These are phyloP conservation scores for Suillus alpinus DNA, from an alignment of 768 basidiomycete species.

Conservation along the genomic window DNA sequence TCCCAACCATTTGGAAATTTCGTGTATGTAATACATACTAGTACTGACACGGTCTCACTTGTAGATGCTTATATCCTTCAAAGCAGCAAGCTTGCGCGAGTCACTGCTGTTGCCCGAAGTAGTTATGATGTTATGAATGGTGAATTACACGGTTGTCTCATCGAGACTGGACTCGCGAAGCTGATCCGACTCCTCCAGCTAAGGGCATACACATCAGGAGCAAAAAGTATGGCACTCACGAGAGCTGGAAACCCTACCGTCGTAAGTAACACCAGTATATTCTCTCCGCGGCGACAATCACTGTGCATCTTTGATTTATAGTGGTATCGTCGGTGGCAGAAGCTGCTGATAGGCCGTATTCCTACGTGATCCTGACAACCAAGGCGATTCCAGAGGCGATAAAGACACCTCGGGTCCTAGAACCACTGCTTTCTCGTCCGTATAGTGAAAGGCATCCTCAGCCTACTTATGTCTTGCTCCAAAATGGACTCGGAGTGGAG, in stretches of 20 bases:
- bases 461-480: constrained; percentile 42
- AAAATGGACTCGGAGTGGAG: constrained; percentile 72
- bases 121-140: constrained; percentile 52
- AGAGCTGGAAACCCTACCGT: constrained; percentile 1
- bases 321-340: constrained; percentile 58
- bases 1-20: not conserved
- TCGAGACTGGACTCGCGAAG: not conserved
- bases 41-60: not conserved
- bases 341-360: constrained; percentile 59
- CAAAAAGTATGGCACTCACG: not conserved
- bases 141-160: not conserved
- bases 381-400: constrained; percentile 69
- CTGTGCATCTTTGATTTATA: constrained; percentile 21
- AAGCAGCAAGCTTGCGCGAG: constrained; percentile 39
- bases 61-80: constrained; percentile 53
- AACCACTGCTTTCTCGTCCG: constrained; percentile 48
- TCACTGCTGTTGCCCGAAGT: constrained; percentile 72
- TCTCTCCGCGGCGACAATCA: not conserved
- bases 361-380: constrained; percentile 64
- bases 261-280: not conserved
- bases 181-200: constrained; percentile 30
- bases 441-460: constrained; percentile 38
- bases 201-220: constrained; percentile 54
- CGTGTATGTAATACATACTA: not conserved
- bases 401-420: constrained; percentile 54